Base-by-base conservation (phyloP, 2,329 filamentous ascomycete species). In the Paraphoma chrysanthemicola region DNA sequence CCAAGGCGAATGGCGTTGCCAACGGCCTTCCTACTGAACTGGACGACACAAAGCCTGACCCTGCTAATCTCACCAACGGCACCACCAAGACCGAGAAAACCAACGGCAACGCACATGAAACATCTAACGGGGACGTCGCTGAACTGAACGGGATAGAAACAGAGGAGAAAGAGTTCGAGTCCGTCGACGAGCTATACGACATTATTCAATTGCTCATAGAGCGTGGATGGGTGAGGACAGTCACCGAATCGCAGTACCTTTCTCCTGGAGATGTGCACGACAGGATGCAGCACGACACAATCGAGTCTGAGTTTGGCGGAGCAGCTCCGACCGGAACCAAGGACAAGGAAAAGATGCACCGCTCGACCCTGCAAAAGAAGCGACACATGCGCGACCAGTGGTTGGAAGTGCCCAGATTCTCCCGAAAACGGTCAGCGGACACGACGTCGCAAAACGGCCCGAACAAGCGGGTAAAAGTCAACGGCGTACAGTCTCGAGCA, bases 161-260 rank as follows among this genome's bases (percentile, higher is more conserved):
- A n/a, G 62, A 68, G 14, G 57, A 69, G 9, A 66, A 64, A 44
- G 70, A 75, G n/a, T 74, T 80, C 48, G 63, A 66, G 4, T 74
- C 75, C 0, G 64, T 74, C 12, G 73, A 73, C 16, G 75, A 82
- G 51, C 74, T 82, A 3, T 77, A 81, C 59, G 62, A 63, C 12
- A 77, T 80, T 39, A 74, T 86, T 39, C 73, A 78, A 33, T 70
- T 75, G 12, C 73, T 87, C 38, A 84, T 93, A 42, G 81, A 86
- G 51, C 81, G 84, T 30, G 90, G 91, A 48, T 85, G 92, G 59
- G 74, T 95, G 47, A 86, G 90, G 62, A 87, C 87, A 6, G 85
- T 92, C 23, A 75, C 74, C 63, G 69, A 73, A 29, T 70, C 71
- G 16, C 76, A 81, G 16, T 83, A 82, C 54, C 77, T 81, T n/a